phyloP scores from a whole-genome alignment of 2,329 filamentous ascomycete genomes.

The Ophioceras dolichostomum region DNA sequence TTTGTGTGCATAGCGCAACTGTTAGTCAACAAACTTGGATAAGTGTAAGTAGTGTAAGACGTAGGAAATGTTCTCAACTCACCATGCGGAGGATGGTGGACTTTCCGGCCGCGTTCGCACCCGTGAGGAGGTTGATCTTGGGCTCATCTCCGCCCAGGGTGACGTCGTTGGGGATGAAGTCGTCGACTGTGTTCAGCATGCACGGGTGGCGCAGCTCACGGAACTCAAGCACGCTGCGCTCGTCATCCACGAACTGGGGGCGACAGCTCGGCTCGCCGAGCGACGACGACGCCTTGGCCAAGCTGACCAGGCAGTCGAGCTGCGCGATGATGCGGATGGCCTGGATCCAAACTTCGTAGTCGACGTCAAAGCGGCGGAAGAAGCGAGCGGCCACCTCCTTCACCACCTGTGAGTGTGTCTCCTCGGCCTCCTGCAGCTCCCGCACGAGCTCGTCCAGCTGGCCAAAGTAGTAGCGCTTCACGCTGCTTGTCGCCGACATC shows the following conservation, averaged over 20 bases:
- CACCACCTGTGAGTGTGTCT: constrained; percentile 82
- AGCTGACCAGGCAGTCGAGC: constrained; percentile 86
- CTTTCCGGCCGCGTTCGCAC: constrained; percentile 94
- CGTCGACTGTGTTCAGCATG: constrained; percentile 76
- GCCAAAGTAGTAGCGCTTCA: constrained; percentile 89
- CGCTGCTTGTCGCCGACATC: constrained; percentile 84
- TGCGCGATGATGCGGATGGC: constrained; percentile 87
- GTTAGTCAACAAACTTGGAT: too few species aligned
- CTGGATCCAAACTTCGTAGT: constrained; percentile 75
- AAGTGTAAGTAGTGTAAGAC: too few species aligned
- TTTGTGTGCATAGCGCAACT: too few species aligned
- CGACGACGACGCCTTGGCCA: constrained; percentile 76
- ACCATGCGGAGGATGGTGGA: constrained; percentile 94
- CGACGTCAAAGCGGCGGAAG: constrained; percentile 75
- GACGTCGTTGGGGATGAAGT: constrained; percentile 96
- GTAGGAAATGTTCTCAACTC: too few species aligned
- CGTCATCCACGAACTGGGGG: constrained; percentile 73
- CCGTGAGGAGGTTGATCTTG: constrained; percentile 85
- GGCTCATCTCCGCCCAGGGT: constrained; percentile 67
- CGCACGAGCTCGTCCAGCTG: constrained; percentile 75
- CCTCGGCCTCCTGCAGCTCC: constrained; percentile 83
- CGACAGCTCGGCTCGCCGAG: constrained; percentile 82
- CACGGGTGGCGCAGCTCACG: constrained; percentile 89
- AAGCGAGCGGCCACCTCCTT: constrained; percentile 77
- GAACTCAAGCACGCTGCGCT: constrained; percentile 83